Base-by-base conservation (phyloP, 2,329 filamentous ascomycete genomes). In the Cytospora leucostoma region DNA sequence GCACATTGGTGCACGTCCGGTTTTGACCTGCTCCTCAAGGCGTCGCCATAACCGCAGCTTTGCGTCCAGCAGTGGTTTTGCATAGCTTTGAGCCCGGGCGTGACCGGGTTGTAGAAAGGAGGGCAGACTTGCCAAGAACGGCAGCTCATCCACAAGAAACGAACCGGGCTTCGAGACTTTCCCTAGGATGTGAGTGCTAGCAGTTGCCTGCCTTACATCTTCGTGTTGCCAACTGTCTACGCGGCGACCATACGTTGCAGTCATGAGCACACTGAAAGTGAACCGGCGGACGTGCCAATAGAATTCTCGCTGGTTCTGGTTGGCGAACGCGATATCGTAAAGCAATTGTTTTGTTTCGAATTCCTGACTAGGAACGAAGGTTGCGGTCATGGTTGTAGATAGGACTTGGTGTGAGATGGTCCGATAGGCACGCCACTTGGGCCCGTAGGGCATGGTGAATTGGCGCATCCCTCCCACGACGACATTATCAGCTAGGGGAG, bases 261-360 rank as follows among this genome's bases (percentile, higher is more conserved):
- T 72, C 66, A 72, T 71, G 49, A 72, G 67, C 56, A 72, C 72
- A 61, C 67, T 70, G 56, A 72, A 68, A n/a, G 69, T 62, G 53
- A 67, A 73, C 21, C 73, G 70, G 13, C 72, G 70, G 33, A 74
- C 61, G 59, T 75, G 71, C 65, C 64, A 53, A 59, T 71, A 68
- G 57, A 74, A 75, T n/a, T 70, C 64, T 7, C 52, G 52, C 15
- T 73, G 66, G 34, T 71, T 69, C 0, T 67, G 70, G 58, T 75
- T 76, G 44, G 75, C 69, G 4, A 68, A 72, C 15, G 74, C 64
- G 0, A 82, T 64, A 60, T 81, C 77, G 63, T 72, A 73, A 5
- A 80, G 65, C 40, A 82, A 66, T 67, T 80, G 76, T 66, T 78
- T 80, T 0, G 74, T 70, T 68, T 81, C 79, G 63, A 76, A 80